phyloP scores from a whole-genome alignment of 2,329 filamentous ascomycete genomes.

The Pseudofabraea citricarpa region DNA sequence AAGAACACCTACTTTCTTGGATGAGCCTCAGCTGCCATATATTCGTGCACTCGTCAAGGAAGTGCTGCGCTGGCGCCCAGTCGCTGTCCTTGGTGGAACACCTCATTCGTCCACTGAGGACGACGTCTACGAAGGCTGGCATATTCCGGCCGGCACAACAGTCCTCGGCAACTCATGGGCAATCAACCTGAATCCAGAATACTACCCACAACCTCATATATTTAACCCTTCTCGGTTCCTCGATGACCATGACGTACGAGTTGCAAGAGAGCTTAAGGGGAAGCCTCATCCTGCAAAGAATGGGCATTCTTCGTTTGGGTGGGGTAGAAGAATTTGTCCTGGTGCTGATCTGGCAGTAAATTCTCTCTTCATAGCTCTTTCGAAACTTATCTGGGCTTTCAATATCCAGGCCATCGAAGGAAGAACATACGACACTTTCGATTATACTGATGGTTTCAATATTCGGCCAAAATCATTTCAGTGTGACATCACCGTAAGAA shows the following conservation, averaged over 20 bases:
- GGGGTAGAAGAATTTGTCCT: conserved; percentile 46
- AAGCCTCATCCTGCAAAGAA: conserved; percentile 17
- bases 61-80: conserved; percentile 35
- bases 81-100: conserved; percentile 17
- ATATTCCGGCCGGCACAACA: conserved; percentile 34
- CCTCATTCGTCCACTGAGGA: conserved; percentile 33
- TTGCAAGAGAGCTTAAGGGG: conserved; percentile 11
- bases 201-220: conserved; percentile 36
- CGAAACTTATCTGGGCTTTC: conserved; percentile 50
- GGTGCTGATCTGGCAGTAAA: conserved; percentile 51
- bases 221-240: conserved; percentile 40
- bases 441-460: conserved; percentile 29
- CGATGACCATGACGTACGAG: conserved; percentile 22
- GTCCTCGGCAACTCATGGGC: conserved; percentile 36
- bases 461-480: conserved; percentile 29
- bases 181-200: conserved; percentile 29
- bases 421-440: conserved; percentile 18
- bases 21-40: conserved; percentile 36
- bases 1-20: conserved; percentile 32
- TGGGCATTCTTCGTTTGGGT: conserved; percentile 31
- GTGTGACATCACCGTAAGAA: conserved; percentile 26
- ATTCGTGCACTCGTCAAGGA: conserved; percentile 39
- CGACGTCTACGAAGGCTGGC: conserved; percentile 30
- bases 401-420: conserved; percentile 20
- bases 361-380: conserved; percentile 41